Base-by-base conservation (phyloP, 2,329 filamentous ascomycete species). In the Tolypocladium ophioglossoides region DNA sequence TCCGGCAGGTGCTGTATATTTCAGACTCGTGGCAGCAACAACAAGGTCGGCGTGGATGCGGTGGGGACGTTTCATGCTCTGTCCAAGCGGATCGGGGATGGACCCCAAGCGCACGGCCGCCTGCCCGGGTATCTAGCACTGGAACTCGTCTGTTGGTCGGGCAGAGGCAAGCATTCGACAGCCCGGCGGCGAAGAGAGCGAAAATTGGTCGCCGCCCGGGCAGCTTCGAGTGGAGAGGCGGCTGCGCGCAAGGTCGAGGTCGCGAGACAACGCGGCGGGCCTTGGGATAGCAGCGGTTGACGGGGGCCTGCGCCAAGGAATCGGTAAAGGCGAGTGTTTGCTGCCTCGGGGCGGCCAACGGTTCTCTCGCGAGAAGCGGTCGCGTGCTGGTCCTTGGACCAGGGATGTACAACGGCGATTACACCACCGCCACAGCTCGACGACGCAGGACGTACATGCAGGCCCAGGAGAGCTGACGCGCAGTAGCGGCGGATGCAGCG, bases 51-150 rank as follows among this genome's bases (percentile, higher is more conserved):
- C 44, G 44, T n/a, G 18, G 50, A 14, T 40, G 47, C 35, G 20
- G 46, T 51, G 46, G 46, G 30, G 52, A 30, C 18, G 34, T 46
- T 47, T 53, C 51, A 53, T 48, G 51, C 40, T 48, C 51, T 48
- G 44, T 22, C 34, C 32, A 30, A 35, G n/a, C 32, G 30, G 20
- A 35, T 34, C 39, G 39, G 20, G 39, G n/a, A 24, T 5, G 39
- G n/a, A 27, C 16, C 27, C n/a, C 51, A 11, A 30, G 39, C 16
- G 52, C 52, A 54, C 52, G 52, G 51, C 30, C 51, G n/a, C 40
- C 34, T 37, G 41, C 16, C 37, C 38, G 27, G 18, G 12, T 24
- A 16, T 30, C 49, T 30, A 38, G 50, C 18, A 20, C 50, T 22
- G 12, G 1, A 11, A 35, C 30, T 30, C 41, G 40, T 39, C 1